Conservation (phyloP, 352 stramenopile species). For the Phytophthora rubi region DNA sequence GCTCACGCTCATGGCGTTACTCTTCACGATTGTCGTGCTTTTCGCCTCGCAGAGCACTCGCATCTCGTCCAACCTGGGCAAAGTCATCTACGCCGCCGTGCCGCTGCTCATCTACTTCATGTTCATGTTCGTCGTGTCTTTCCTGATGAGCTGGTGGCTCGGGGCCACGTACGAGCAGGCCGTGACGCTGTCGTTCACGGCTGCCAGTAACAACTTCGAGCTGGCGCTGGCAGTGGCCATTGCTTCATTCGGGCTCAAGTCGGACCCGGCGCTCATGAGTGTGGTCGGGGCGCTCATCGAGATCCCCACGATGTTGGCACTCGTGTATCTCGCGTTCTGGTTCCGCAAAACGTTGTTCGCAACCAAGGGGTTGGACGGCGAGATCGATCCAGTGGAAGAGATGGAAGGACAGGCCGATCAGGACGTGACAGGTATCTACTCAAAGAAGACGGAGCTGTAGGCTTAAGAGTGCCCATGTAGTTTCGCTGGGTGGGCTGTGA, state of each 20-base stretch:
- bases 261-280: conserved; percentile 72
- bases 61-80: conserved; percentile 60
- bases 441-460: conserved; percentile 15
- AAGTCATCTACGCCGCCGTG: conserved; percentile 63
- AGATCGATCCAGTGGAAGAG: conserved; percentile 3
- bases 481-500: too few species aligned
- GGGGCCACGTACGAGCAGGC: conserved; percentile 51
- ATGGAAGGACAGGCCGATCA: conserved; percentile 4
- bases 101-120: conserved; percentile 69
- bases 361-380: background rate
- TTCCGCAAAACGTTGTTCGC: conserved; percentile 13
- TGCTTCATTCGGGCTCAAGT: conserved; percentile 70
- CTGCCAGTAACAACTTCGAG: conserved; percentile 83
- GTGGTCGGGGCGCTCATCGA: conserved; percentile 75
- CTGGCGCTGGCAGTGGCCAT: conserved; percentile 69
- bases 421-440: background rate
- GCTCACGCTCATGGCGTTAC: conserved; percentile 56
- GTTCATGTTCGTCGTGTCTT: conserved; percentile 61
- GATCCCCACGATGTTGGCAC: conserved; percentile 74
- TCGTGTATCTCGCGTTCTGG: conserved; percentile 39
- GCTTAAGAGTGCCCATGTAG: background rate
- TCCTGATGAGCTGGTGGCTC: conserved; percentile 40
- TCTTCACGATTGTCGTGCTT: conserved; percentile 72
- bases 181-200: conserved; percentile 64
- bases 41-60: conserved; percentile 69